A percentile compares a stretch with the other conserved stretches of the same genome.
Conservation (phyloP, 495 filamentous ascomycete species). For the Penicillium subrubescens region DNA sequence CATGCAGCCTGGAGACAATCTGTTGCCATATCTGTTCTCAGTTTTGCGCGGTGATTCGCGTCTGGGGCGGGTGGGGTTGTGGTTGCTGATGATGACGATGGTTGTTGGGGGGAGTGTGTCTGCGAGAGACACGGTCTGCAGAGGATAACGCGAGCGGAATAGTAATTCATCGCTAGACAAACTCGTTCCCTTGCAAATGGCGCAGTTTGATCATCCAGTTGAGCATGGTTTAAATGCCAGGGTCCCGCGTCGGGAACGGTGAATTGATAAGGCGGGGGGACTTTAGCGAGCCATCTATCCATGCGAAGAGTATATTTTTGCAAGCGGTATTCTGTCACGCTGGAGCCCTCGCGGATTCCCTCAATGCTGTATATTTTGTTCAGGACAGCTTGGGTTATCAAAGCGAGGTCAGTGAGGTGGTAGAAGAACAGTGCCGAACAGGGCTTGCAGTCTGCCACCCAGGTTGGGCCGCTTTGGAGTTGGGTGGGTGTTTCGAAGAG, state of each 20-base stretch:
- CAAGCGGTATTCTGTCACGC: slow-evolving; percentile 55
- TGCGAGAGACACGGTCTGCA: slow-evolving; percentile 59
- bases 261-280: slow-evolving; percentile 52
- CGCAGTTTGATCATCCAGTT: slow-evolving; percentile 19
- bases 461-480: slow-evolving; percentile 9
- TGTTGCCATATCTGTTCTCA: slow-evolving; percentile 53
- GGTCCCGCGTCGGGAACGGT: slow-evolving; percentile 22
- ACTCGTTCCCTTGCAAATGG: slow-evolving; percentile 32
- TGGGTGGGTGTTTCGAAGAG: slow-evolving; percentile 28
- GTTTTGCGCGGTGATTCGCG: slow-evolving; percentile 33
- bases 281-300: slow-evolving; percentile 52
- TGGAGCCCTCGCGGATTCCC: slow-evolving; percentile 49
- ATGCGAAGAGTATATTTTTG: slow-evolving; percentile 44
- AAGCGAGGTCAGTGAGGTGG: slow-evolving; percentile 45
- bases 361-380: slow-evolving; percentile 59
- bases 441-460: slow-evolving; percentile 31
- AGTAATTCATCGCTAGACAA: slow-evolving; percentile 55
- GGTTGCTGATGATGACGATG: too few relatives aligned
- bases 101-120: background rate
- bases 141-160: slow-evolving; percentile 57
- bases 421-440: slow-evolving; percentile 50
- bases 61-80: background rate
- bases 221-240: slow-evolving; percentile 21
- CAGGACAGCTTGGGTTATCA: slow-evolving; percentile 55
- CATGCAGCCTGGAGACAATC: slow-evolving; percentile 59